phyloP scores from a whole-genome alignment of 768 basidiomycete genomes.

The Phallus indusiatus region DNA sequence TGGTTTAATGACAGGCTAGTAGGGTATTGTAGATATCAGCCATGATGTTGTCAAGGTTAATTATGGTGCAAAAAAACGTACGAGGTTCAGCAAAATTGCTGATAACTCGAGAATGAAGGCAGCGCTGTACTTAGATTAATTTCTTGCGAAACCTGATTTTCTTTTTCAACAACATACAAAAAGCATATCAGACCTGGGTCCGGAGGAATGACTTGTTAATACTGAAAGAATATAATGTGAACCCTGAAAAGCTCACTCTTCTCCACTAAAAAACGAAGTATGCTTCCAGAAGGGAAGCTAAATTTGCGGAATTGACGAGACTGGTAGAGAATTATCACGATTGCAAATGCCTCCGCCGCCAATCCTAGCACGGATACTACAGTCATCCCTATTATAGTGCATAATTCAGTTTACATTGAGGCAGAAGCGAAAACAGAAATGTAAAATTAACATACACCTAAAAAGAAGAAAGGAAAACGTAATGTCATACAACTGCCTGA shows the following conservation, averaged over 20 bases:
- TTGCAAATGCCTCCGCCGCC: not conserved
- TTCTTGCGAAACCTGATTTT: too few species aligned
- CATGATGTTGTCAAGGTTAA: too few species aligned
- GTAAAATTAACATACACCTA: not conserved
- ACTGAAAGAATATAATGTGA: too few species aligned
- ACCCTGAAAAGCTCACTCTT: too few species aligned
- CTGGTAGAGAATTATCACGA: not conserved
- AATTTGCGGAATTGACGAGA: not conserved
- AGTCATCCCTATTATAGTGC: not conserved
- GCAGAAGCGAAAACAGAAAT: too few species aligned
- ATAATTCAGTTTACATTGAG: too few species aligned
- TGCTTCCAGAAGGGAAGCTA: not conserved
- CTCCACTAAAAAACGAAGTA: too few species aligned
- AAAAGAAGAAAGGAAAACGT: not conserved
- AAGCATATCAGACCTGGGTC: not conserved
- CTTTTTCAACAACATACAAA: not conserved
- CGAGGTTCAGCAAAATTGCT: not conserved
- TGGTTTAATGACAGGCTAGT: not conserved
- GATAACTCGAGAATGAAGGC: not conserved
- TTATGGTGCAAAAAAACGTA: not conserved
- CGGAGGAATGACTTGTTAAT: too few species aligned
- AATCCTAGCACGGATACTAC: not conserved
- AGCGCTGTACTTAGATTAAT: not conserved
- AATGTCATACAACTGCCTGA: not conserved
- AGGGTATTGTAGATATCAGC: not conserved